phyloP scores from a whole-genome alignment of 345 rosid genomes.

The Bruguiera parviflora region DNA sequence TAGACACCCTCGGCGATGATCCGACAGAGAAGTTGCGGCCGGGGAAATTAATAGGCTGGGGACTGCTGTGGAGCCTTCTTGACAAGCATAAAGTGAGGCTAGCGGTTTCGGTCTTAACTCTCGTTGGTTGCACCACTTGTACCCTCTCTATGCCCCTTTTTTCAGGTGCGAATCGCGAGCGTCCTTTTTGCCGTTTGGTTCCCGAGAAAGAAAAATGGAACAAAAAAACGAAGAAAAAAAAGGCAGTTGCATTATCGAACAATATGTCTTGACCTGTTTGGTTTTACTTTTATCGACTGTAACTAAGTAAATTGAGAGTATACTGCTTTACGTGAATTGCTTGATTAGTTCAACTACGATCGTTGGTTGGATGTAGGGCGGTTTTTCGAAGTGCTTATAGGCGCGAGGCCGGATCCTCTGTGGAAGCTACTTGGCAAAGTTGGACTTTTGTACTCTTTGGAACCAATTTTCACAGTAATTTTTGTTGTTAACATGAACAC shows the following conservation, averaged over 20 bases:
- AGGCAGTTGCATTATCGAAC: no score
- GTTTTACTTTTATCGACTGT: no score
- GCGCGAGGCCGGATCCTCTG: no score
- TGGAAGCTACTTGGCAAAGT: constrained; percentile 71
- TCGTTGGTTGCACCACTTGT: constrained; percentile 65
- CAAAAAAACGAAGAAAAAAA: neutral
- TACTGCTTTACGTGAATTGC: no score
- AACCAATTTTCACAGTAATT: constrained; percentile 75
- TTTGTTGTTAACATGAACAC: constrained; percentile 69
- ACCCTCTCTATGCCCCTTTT: constrained; percentile 90
- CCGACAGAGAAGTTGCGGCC: constrained; percentile 33
- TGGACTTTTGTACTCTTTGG: constrained; percentile 65
- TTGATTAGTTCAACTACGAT: no score
- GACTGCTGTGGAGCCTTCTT: constrained; percentile 60
- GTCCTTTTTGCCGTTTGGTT: neutral
- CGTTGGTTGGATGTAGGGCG: constrained; percentile 41
- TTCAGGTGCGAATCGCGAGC: constrained; percentile 47
- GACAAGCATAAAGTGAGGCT: constrained; percentile 58
- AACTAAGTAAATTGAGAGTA: no score
- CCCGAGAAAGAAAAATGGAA: neutral
- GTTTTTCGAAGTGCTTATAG: constrained; percentile 54
- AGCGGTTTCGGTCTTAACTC: constrained; percentile 43
- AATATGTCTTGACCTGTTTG: no score
- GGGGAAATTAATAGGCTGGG: constrained; percentile 53
- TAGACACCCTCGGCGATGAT: constrained; percentile 26